Evolutionary conservation across 202 grass and related monocot species (phyloP).

Genomic region (Panicum virgatum): DNA sequence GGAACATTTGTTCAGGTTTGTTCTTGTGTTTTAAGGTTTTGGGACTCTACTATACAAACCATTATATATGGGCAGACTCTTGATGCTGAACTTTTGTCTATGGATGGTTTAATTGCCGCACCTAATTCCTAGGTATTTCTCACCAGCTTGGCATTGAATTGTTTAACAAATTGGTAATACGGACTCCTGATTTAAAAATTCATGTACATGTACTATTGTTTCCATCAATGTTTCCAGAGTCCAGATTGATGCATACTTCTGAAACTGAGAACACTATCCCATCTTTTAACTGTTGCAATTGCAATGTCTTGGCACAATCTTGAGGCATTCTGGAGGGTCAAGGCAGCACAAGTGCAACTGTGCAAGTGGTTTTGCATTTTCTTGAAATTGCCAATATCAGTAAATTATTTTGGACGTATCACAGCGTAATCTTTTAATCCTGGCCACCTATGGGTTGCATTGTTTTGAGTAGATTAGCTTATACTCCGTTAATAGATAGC

Average conservation of each 20-base stretch:
- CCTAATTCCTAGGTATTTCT: slow-evolving; percentile 13
- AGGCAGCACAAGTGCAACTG: neutral
- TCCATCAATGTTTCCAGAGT: neutral
- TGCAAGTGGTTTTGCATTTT: neutral
- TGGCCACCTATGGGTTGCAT: neutral
- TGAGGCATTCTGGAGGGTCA: neutral
- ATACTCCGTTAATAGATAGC: neutral
- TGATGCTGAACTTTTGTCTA: slow-evolving; percentile 4
- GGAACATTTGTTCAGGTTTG: slow-evolving; percentile 92
- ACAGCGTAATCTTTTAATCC: neutral
- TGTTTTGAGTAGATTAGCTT: slow-evolving; percentile 10
- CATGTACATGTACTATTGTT: too few species aligned
- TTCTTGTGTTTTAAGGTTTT: slow-evolving; percentile 19
- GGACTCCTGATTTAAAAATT: neutral
- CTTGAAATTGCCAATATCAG: neutral
- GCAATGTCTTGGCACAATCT: slow-evolving; percentile 6
- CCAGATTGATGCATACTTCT: neutral
- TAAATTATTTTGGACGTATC: neutral
- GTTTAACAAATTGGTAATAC: neutral
- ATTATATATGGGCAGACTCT: neutral
- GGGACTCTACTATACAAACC: neutral
- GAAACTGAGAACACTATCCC: neutral
- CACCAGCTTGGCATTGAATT: neutral
- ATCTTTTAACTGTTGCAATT: neutral
- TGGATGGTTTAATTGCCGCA: slow-evolving; percentile 1